phyloP scores from a whole-genome alignment of 176 grass and related monocot genomes.

The Bolboschoenus planiculmis region DNA sequence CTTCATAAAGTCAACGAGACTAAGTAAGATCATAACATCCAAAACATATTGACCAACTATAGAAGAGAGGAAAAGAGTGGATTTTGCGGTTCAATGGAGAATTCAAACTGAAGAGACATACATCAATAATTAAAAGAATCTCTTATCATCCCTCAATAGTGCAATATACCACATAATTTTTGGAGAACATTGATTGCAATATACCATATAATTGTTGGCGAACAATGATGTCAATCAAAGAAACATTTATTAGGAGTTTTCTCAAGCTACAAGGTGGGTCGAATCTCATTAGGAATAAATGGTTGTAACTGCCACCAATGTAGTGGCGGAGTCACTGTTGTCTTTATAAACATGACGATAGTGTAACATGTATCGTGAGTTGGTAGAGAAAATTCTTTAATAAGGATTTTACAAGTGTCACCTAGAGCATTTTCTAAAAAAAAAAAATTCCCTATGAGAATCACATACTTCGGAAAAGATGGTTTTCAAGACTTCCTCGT shows the following conservation, averaged over 20 bases:
- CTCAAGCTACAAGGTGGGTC: not conserved
- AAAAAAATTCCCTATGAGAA: too few species aligned
- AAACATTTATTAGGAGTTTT: not conserved
- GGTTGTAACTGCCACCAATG: not conserved
- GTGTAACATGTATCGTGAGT: not conserved
- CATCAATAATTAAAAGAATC: not conserved
- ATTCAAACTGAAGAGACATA: not conserved
- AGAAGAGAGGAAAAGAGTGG: not conserved
- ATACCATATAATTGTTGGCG: not conserved
- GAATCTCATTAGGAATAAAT: not conserved
- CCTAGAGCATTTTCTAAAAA: not conserved
- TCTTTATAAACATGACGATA: not conserved
- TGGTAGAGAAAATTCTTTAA: not conserved
- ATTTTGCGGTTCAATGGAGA: not conserved
- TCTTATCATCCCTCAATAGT: not conserved
- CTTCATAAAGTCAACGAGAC: constrained; percentile 49
- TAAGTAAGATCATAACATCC: constrained; percentile 29
- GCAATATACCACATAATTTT: not conserved
- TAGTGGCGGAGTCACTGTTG: not conserved
- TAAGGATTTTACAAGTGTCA: not conserved
- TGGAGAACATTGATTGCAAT: not conserved
- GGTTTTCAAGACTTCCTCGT: constrained; percentile 96
- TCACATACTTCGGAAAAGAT: constrained; percentile 94
- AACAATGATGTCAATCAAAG: not conserved
- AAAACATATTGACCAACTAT: not conserved